These are phyloP conservation scores for Plasmodium inui DNA, from an alignment of 169 alveolate species.

Conservation along the genomic window DNA sequence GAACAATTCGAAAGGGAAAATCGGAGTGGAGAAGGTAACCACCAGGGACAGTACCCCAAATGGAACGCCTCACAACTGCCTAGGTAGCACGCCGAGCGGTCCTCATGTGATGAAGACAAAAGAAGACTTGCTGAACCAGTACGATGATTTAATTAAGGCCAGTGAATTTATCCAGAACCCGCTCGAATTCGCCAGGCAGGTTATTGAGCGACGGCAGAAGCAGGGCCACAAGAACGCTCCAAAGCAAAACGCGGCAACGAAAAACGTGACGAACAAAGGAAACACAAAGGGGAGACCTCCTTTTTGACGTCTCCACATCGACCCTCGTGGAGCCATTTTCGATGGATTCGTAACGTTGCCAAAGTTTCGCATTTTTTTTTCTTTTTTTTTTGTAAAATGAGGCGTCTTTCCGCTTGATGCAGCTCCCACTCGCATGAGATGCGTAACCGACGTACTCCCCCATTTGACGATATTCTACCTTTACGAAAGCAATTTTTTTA, in stretches of 20 bases:
- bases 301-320: neutral
- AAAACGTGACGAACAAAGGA: neutral
- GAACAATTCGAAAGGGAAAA: neutral
- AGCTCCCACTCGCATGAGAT: neutral
- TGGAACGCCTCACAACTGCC: neutral
- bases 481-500: neutral
- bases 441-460: neutral
- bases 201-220: constrained; percentile 8
- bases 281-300: neutral
- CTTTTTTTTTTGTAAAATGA: neutral
- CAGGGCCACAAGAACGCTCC: neutral
- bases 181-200: constrained; percentile 43
- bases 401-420: neutral
- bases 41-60: neutral
- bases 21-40: neutral
- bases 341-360: neutral
- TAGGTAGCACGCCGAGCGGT: neutral
- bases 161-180: constrained; percentile 41
- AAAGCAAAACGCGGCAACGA: neutral
- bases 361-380: neutral
- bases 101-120: neutral
- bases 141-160: constrained; percentile 44
- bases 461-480: neutral
- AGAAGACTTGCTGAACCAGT: constrained; percentile 25
- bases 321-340: neutral